Conservation (phyloP, 768 basidiomycete genomes). For the Sporobolomyces roseus region DNA sequence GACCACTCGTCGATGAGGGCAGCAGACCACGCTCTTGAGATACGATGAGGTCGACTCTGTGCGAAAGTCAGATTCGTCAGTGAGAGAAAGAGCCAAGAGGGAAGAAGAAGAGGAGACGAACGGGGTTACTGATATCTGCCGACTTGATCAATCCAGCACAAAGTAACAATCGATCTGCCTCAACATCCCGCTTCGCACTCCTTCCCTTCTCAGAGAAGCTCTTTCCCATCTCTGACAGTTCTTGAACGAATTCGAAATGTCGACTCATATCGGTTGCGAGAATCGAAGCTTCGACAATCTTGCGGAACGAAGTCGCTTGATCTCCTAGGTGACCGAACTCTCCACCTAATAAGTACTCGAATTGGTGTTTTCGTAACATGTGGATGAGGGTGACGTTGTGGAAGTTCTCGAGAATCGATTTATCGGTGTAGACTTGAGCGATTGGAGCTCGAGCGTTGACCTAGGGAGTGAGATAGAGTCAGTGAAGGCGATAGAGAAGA, state of each 20-base stretch:
- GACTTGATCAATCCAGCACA: slow-evolving; percentile 94
- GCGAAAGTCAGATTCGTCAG: not conserved
- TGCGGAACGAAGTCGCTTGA: slow-evolving; percentile 57
- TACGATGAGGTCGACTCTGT: slow-evolving; percentile 85
- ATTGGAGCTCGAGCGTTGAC: slow-evolving; percentile 90
- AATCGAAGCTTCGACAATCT: slow-evolving; percentile 72
- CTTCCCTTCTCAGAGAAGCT: slow-evolving; percentile 50
- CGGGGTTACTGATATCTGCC: slow-evolving; percentile 97
- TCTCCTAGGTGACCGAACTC: slow-evolving; percentile 33
- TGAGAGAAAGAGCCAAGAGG: not conserved
- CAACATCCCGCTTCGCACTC: slow-evolving; percentile 28
- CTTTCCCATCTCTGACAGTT: slow-evolving; percentile 55
- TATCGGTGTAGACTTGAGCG: slow-evolving; percentile 79
- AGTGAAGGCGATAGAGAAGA: not conserved
- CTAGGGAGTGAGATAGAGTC: slow-evolving; percentile 50
- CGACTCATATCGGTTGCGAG: slow-evolving; percentile 94
- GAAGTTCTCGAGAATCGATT: slow-evolving; percentile 73
- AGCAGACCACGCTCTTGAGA: slow-evolving; percentile 86
- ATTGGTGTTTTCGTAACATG: slow-evolving; percentile 42
- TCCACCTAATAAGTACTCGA: slow-evolving; percentile 44
- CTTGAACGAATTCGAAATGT: slow-evolving; percentile 75
- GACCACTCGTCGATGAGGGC: slow-evolving; percentile 87
- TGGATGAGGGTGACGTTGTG: slow-evolving; percentile 45
- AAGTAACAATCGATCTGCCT: slow-evolving; percentile 61
- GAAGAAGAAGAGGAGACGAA: slow-evolving; percentile 52